Evolutionary conservation across 371 early-diverging fungal species (phyloP), one percentile per base, ranked within the genome.

Genomic region (Mortierella sp.): DNA sequence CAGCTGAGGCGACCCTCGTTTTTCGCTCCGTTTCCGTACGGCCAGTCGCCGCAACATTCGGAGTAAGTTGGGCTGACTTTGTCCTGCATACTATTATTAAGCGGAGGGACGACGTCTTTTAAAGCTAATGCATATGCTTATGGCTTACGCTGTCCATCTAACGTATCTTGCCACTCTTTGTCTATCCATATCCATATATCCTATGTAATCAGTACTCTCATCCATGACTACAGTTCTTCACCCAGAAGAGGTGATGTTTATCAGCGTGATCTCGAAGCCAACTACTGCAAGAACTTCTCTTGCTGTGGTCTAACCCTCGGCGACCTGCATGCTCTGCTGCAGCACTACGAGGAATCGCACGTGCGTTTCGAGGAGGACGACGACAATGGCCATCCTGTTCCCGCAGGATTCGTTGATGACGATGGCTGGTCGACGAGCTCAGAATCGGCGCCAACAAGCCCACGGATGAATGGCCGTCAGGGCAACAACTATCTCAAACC

Each of bases 321-420:
- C 39, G 92, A 93, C 81, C 84, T 97, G 56, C 96, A 96, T 82
- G 95, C 94, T 58, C 88, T 97, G 54, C 82, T 95, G 49, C 93
- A 94, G 70, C 97, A 97, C 80, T 95, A 94, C 79, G 97, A 97
- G 80, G 95, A 95, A 73, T 86, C 85, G 62, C 97, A 97, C 75
- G 96, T 95, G 50, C 90, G 89, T 43, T 83, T 95, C 28, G 95
- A 94, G 73, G 90, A 90, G 23, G 94, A 95, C 50, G 89, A 89
- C 53, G 72, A 72, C 34, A 72, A 71, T 50, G 71, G 72, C 31
- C 72, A 72, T 32, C 72, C 72, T 3, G 65, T 65, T 4, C 69
- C 70, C 50, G 79, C 75, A 24, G 71, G 71, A 19, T 78, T 66
- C 60, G 57, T 54, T 24, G 72, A 78, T 43, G 73, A 73, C 6